Percentiles rank a stretch among this genome's conserved stretches.
phyloP scores from a whole-genome alignment of 495 filamentous ascomycete species.

The Lepidopterella palustris region DNA sequence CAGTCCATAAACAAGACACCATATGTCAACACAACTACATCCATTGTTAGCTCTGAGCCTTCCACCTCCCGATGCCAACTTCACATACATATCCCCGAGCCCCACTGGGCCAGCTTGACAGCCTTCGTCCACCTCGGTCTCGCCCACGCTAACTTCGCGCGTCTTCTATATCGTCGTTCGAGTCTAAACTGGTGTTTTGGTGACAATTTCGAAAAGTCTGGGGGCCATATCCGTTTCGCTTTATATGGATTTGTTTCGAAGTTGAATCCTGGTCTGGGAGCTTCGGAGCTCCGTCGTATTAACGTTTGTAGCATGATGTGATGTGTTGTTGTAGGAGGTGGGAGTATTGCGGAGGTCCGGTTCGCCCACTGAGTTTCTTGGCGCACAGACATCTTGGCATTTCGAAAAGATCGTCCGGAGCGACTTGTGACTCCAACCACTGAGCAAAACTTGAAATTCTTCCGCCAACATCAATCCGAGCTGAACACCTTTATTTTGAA shows the following conservation, averaged over 20 bases:
- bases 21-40: conserved; percentile 62
- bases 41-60: conserved; percentile 4
- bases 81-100: conserved; percentile 49
- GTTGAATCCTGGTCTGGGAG: conserved; percentile 23
- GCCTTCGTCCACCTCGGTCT: conserved; percentile 69
- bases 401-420: no score
- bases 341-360: no score
- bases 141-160: conserved; percentile 59
- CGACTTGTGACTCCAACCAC: no score
- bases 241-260: conserved; percentile 53
- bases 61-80: no score
- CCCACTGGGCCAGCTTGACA: conserved; percentile 64
- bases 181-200: conserved; percentile 79
- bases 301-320: neutral
- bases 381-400: no score
- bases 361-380: neutral
- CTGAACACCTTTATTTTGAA: no score
- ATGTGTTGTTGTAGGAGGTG: no score
- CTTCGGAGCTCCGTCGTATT: neutral
- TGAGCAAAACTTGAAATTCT: no score
- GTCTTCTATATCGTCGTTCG: conserved; percentile 52
- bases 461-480: no score
- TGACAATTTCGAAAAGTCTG: conserved; percentile 76
- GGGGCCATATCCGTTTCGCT: conserved; percentile 87
- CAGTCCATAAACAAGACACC: conserved; percentile 71